Conservation (phyloP, 2,329 filamentous ascomycete genomes). For the Tolypocladium album region DNA sequence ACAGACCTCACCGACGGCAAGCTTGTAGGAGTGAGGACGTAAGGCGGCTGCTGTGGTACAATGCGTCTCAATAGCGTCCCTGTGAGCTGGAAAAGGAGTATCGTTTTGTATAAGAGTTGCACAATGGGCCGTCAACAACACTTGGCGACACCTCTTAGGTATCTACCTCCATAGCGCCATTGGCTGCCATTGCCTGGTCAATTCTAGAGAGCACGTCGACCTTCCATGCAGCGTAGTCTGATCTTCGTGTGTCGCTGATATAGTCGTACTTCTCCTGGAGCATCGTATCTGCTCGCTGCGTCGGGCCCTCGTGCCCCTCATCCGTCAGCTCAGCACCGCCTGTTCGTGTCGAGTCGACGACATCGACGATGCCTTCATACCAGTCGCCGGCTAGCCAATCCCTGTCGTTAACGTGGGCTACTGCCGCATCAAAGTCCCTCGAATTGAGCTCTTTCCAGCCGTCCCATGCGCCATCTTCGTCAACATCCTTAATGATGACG, state of each 20-base stretch:
- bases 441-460: slow-evolving; percentile 39
- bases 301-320: slow-evolving; percentile 21
- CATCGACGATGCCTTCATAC: slow-evolving; percentile 49
- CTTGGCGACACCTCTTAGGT: slow-evolving; percentile 4
- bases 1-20: neutral
- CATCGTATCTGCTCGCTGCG: slow-evolving; percentile 54
- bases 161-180: slow-evolving; percentile 24
- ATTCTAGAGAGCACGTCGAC: slow-evolving; percentile 46
- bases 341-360: slow-evolving; percentile 25
- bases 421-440: slow-evolving; percentile 50
- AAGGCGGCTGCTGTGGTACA: neutral
- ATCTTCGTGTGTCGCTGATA: slow-evolving; percentile 50
- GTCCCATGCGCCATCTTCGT: slow-evolving; percentile 39
- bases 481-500: slow-evolving; percentile 22
- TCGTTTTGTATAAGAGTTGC: neutral
- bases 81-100: neutral
- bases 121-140: neutral
- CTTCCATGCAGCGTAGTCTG: slow-evolving; percentile 57
- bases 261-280: slow-evolving; percentile 66
- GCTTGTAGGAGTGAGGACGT: neutral
- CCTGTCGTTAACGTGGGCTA: slow-evolving; percentile 44
- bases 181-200: slow-evolving; percentile 24
- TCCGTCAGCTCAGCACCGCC: slow-evolving; percentile 24
- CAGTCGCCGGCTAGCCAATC: slow-evolving; percentile 53
- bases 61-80: neutral